phyloP scores from a whole-genome alignment of 2,329 filamentous ascomycete genomes.

The Colletotrichum sp. region DNA sequence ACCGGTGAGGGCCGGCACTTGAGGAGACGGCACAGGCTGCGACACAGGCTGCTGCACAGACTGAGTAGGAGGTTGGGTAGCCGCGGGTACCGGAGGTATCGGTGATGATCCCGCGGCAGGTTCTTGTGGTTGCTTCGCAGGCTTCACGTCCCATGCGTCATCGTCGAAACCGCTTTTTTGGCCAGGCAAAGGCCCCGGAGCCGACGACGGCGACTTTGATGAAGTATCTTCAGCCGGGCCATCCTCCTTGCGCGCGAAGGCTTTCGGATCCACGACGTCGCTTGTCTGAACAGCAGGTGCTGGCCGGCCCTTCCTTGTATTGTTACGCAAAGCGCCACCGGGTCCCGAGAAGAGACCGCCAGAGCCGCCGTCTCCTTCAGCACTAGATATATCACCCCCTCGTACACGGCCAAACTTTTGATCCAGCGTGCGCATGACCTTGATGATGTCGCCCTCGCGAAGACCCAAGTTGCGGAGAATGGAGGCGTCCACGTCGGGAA shows the following conservation, averaged over 20 bases:
- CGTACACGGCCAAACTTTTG: slow-evolving; percentile 74
- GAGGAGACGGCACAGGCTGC: slow-evolving; percentile 35
- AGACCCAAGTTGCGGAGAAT: slow-evolving; percentile 88
- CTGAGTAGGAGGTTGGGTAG: slow-evolving; percentile 22
- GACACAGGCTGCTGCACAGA: slow-evolving; percentile 32
- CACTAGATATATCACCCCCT: slow-evolving; percentile 62
- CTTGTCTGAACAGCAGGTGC: slow-evolving; percentile 85
- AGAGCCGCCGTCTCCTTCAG: slow-evolving; percentile 42
- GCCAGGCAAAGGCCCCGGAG: not conserved
- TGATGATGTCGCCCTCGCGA: slow-evolving; percentile 94
- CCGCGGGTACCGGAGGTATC: slow-evolving; percentile 39
- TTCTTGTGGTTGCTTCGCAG: slow-evolving; percentile 62
- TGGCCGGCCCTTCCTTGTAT: slow-evolving; percentile 90
- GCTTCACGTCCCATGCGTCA: slow-evolving; percentile 96
- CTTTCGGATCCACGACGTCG: slow-evolving; percentile 86
- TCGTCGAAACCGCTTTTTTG: slow-evolving; percentile 78
- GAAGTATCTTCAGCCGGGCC: slow-evolving; percentile 39
- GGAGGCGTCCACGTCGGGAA: slow-evolving; percentile 86
- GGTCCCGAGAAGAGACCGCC: slow-evolving; percentile 87
- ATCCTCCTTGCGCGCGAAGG: slow-evolving; percentile 71
- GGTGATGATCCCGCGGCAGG: slow-evolving; percentile 26
- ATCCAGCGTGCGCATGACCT: slow-evolving; percentile 90
- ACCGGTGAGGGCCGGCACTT: slow-evolving; percentile 63
- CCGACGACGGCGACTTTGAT: slow-evolving; percentile 4
- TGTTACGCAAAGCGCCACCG: slow-evolving; percentile 89